These are phyloP conservation scores for Edaphochlamys debaryana DNA, from an alignment of 139 green algal genomes.

Conservation along the genomic window DNA sequence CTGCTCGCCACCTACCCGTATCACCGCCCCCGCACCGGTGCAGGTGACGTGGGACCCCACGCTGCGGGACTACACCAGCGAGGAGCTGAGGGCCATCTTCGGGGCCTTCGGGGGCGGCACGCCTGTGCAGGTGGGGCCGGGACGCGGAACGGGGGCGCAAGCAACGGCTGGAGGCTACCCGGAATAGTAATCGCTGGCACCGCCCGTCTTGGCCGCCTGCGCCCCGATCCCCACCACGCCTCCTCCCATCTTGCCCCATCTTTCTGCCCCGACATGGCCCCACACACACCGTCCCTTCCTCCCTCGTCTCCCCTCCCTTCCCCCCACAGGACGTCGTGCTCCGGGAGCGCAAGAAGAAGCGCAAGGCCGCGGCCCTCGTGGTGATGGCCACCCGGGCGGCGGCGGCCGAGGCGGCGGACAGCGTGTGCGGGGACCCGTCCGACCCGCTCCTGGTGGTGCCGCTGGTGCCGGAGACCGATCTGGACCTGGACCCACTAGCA, in stretches of 20 bases:
- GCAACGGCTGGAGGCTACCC: no score
- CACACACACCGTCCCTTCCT: no score
- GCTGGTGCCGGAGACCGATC: background rate
- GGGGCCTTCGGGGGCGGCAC: slow-evolving; percentile 22
- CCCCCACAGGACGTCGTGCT: slow-evolving; percentile 27
- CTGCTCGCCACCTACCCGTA: no score
- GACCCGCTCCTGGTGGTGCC: slow-evolving; percentile 47
- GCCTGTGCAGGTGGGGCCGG: slow-evolving; percentile 41
- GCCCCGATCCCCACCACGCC: no score
- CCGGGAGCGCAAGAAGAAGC: slow-evolving; percentile 35
- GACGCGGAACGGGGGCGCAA: no score
- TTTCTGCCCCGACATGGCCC: no score
- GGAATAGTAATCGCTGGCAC: no score
- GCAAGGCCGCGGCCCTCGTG: slow-evolving; percentile 45
- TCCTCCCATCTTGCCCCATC: no score
- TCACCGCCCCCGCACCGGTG: no score
- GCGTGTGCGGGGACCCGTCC: slow-evolving; percentile 39
- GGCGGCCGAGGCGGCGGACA: slow-evolving; percentile 1
- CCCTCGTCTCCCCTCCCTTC: background rate
- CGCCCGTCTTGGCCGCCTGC: no score
- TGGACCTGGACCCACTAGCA: background rate
- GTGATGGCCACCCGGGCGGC: slow-evolving; percentile 42
- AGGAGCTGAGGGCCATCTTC: slow-evolving; percentile 50
- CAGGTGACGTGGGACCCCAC: slow-evolving; percentile 55
- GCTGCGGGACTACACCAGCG: slow-evolving; percentile 33